Evolutionary conservation across 139 green algal genomes (phyloP).

Genomic region (Astrephomene gubernaculifera): DNA sequence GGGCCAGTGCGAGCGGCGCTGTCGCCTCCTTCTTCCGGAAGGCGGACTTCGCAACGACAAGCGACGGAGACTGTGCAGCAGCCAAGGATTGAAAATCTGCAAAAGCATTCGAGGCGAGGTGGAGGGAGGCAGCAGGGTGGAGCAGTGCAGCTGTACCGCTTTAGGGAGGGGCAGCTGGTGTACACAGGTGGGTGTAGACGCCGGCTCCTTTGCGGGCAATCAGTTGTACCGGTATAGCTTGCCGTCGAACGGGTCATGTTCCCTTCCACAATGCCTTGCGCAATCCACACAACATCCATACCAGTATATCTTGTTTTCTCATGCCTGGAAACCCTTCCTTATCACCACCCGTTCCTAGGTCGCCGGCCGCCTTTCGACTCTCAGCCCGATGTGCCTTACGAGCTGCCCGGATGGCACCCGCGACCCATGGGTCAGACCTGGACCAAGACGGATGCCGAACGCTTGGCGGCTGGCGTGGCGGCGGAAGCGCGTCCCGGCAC

Average conservation of each 20-base stretch:
- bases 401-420: not conserved
- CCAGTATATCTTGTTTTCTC: too few relatives aligned
- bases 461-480: slow-evolving; percentile 16
- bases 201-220: too few relatives aligned
- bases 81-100: too few relatives aligned
- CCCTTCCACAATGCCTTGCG: too few relatives aligned
- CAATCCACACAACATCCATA: too few relatives aligned
- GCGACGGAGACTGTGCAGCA: not conserved
- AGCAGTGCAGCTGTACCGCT: slow-evolving; percentile 9
- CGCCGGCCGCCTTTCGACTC: slow-evolving; percentile 6
- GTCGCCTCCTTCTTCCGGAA: not conserved
- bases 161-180: not conserved
- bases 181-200: slow-evolving; percentile 11
- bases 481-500: slow-evolving; percentile 13
- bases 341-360: too few relatives aligned
- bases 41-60: not conserved
- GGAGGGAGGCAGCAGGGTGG: too few relatives aligned
- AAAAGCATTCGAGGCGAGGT: too few relatives aligned
- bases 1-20: not conserved
- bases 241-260: too few relatives aligned
- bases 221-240: too few relatives aligned
- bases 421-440: slow-evolving; percentile 19
- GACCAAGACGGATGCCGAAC: slow-evolving; percentile 29
- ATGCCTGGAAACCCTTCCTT: too few relatives aligned
- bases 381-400: not conserved